phyloP scores from a whole-genome alignment of 805 yeast species.

The Wickerhamiella kurtzmanii region DNA sequence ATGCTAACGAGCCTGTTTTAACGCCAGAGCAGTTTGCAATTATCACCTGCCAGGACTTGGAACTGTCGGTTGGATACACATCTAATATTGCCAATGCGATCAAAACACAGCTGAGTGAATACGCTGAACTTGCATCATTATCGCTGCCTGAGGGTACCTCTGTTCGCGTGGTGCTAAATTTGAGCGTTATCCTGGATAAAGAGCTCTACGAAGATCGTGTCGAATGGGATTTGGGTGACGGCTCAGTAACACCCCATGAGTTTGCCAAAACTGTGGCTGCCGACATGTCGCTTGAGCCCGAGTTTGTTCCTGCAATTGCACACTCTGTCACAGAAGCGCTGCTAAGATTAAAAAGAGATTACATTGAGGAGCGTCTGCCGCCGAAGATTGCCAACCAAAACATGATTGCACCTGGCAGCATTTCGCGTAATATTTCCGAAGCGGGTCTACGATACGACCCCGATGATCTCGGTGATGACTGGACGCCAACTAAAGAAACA shows the following conservation, averaged over 20 bases:
- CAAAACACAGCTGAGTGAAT: slow-evolving; percentile 68
- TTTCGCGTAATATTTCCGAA: slow-evolving; percentile 18
- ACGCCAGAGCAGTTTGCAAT: slow-evolving; percentile 66
- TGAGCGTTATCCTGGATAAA: slow-evolving; percentile 72
- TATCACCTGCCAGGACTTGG: slow-evolving; percentile 70
- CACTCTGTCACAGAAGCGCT: slow-evolving; percentile 74
- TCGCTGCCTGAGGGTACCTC: slow-evolving; percentile 54
- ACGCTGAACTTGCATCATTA: slow-evolving; percentile 45
- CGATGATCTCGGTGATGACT: slow-evolving; percentile 62
- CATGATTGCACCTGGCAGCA: slow-evolving; percentile 45
- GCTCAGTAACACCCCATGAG: slow-evolving; percentile 55
- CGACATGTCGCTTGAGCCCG: slow-evolving; percentile 73
- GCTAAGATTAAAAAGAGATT: slow-evolving; percentile 64
- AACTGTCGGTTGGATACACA: slow-evolving; percentile 47
- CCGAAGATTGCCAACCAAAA: slow-evolving; percentile 34
- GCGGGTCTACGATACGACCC: slow-evolving; percentile 62
- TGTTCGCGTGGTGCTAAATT: slow-evolving; percentile 62
- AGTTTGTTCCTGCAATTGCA: slow-evolving; percentile 80
- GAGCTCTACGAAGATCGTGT: slow-evolving; percentile 80
- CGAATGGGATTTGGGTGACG: slow-evolving; percentile 68
- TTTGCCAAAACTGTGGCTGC: slow-evolving; percentile 73
- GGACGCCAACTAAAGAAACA: slow-evolving; percentile 82
- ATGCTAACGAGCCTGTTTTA: slow-evolving; percentile 45
- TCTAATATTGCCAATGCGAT: slow-evolving; percentile 61
- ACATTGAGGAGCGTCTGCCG: slow-evolving; percentile 52